Evolutionary conservation across 306 rosid species (phyloP), one percentile per base, ranked within the genome.

Genomic region (Casuarina equisetifolia): DNA sequence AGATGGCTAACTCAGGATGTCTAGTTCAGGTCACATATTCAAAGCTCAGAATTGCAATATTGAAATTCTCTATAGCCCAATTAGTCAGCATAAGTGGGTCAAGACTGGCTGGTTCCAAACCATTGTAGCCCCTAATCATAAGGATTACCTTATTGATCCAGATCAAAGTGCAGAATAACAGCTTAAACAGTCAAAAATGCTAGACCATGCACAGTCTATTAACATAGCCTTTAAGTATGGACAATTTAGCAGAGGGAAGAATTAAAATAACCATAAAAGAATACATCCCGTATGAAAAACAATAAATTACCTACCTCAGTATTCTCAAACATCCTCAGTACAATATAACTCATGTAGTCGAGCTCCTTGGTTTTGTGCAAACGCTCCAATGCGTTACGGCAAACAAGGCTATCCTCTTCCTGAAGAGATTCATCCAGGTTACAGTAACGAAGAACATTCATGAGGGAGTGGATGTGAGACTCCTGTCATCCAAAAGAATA

Each of bases 381-480:
- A 73, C 97, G 87, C 78, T 91, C 94, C 78, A 95, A 84, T 76
- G 92, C 92, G 84, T 74, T 78, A 55, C 64, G 76, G 80, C 87
- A 85, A 78, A 87, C 80, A 62, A 92, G 97, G 78, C 97, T 82
- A 58, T 91, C 99, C 87, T 95, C 99, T 81, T 64, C 97, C 84
- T 73, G 87, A 82, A 92, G 94, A 76, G 99, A 95, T 79, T 95
- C 99, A 70, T 95, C 99, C 90, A 92, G 83, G 88, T 95, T 92
- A 80, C 97, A 95, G 73, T 89, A 95, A 53, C 99, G 99, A 69
- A 95, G 94, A 76, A 95, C 97, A 79, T 95, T 95, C 97, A 95
- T 86, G 10, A 95, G 91, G 62, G 99, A 92, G 87, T 95, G 99
- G 69, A 95, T 91, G 80, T 95, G 99, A 64, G 99, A 95, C 84